Evolutionary conservation across 192 early-diverging fungal species (phyloP).

Genomic region (Coemansia sp.): DNA sequence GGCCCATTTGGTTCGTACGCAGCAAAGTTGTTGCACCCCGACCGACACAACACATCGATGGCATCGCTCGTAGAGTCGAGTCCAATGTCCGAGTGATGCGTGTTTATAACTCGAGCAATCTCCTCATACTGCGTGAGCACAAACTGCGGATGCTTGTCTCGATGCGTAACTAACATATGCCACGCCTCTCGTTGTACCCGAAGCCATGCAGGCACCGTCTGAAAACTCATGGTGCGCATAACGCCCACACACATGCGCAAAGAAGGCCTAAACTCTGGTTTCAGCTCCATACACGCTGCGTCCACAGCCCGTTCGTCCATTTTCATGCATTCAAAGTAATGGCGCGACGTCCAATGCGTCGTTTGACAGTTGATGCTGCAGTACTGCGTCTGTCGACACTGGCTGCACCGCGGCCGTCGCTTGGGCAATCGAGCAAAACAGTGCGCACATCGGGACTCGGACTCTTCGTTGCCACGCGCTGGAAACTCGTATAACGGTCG

Average conservation of each 20-base stretch:
- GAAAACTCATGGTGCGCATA: background rate
- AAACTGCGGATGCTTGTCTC: slow-evolving; percentile 22
- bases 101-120: slow-evolving; percentile 17
- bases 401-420: slow-evolving; percentile 40
- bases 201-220: slow-evolving; percentile 14
- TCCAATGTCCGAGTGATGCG: background rate
- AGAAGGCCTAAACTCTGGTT: slow-evolving; percentile 23
- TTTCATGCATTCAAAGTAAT: slow-evolving; percentile 30
- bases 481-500: slow-evolving; percentile 27
- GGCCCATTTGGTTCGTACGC: slow-evolving; percentile 13
- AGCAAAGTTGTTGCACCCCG: slow-evolving; percentile 49
- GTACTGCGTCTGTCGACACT: slow-evolving; percentile 32
- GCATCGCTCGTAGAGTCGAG: background rate
- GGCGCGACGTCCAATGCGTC: slow-evolving; percentile 32
- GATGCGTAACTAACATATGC: slow-evolving; percentile 30
- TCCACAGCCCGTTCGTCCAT: background rate
- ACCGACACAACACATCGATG: slow-evolving; percentile 14
- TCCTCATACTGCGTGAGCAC: slow-evolving; percentile 38
- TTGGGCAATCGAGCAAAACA: slow-evolving; percentile 34
- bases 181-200: slow-evolving; percentile 32
- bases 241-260: slow-evolving; percentile 43
- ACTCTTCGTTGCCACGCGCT: slow-evolving; percentile 3
- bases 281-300: slow-evolving; percentile 12
- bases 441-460: slow-evolving; percentile 15
- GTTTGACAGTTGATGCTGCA: slow-evolving; percentile 28